Evolutionary conservation across 345 rosid genomes (phyloP).

Genomic region (Syzygium grande): DNA sequence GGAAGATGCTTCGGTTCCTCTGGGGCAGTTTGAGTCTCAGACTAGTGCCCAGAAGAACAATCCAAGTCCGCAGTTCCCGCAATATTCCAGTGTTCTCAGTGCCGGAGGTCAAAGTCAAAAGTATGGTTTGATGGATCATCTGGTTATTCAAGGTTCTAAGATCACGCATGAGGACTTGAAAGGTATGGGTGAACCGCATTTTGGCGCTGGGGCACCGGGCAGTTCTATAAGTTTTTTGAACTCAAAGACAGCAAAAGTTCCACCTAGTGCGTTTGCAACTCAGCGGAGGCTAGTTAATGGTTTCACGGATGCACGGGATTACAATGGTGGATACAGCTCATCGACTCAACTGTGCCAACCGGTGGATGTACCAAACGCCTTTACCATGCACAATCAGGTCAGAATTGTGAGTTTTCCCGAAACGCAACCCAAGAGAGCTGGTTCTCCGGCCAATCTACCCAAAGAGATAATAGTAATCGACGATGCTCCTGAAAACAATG

Average conservation of each 20-base stretch:
- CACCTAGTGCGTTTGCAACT: background rate
- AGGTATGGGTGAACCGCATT: background rate
- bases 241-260: background rate
- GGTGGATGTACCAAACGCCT: constrained; percentile 2
- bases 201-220: background rate
- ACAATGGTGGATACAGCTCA: background rate
- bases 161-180: background rate
- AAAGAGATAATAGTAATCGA: constrained; percentile 46
- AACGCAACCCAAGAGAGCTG: constrained; percentile 4
- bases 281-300: background rate
- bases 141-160: background rate
- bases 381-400: constrained; percentile 1
- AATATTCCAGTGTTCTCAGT: constrained; percentile 1
- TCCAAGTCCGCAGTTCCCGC: constrained; percentile 23
- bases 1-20: constrained; percentile 31
- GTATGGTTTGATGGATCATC: background rate
- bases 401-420: background rate
- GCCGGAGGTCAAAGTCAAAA: background rate
- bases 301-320: background rate
- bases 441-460: constrained; percentile 10
- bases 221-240: background rate
- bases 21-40: constrained; percentile 19
- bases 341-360: background rate
- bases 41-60: constrained; percentile 14
- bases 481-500: constrained; percentile 33